Evolutionary conservation across 768 basidiomycete species (phyloP).

Genomic region (Hypholoma sublateritium): DNA sequence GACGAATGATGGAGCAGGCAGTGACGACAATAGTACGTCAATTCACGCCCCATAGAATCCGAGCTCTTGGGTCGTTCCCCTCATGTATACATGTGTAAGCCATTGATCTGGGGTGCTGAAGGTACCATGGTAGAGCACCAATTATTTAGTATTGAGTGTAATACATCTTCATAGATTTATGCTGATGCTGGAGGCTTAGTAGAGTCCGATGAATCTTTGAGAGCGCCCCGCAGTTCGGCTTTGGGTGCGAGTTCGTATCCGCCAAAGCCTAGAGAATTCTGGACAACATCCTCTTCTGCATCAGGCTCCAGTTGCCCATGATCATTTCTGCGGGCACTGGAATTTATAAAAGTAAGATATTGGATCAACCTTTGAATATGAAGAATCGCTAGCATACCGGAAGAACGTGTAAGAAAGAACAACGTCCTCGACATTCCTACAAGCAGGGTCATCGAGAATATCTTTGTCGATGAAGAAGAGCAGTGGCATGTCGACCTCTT

Average conservation of each 20-base stretch:
- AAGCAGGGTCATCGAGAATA: slow-evolving; percentile 88
- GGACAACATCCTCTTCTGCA: slow-evolving; percentile 75
- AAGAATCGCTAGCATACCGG: slow-evolving; percentile 50
- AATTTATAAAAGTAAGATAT: not conserved
- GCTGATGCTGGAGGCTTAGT: slow-evolving; percentile 1
- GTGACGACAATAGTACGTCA: not conserved
- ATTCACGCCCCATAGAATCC: not conserved
- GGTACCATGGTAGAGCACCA: too few relatives aligned
- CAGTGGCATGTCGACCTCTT: slow-evolving; percentile 97
- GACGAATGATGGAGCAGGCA: not conserved
- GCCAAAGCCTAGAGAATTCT: slow-evolving; percentile 77
- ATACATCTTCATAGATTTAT: not conserved
- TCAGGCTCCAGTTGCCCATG: slow-evolving; percentile 90
- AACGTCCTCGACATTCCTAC: slow-evolving; percentile 85
- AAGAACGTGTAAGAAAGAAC: slow-evolving; percentile 98
- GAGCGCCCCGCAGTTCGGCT: slow-evolving; percentile 19
- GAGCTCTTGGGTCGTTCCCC: not conserved
- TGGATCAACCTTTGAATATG: not conserved
- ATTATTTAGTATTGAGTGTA: not conserved
- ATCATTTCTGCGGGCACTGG: slow-evolving; percentile 82
- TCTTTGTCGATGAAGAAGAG: slow-evolving; percentile 99
- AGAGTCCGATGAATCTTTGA: slow-evolving; percentile 1
- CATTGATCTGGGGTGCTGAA: not conserved
- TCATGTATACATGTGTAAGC: not conserved
- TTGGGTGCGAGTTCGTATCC: slow-evolving; percentile 57